These are phyloP conservation scores for Colletotrichum melonis DNA, from an alignment of 2,329 filamentous ascomycete species.

Conservation along the genomic window DNA sequence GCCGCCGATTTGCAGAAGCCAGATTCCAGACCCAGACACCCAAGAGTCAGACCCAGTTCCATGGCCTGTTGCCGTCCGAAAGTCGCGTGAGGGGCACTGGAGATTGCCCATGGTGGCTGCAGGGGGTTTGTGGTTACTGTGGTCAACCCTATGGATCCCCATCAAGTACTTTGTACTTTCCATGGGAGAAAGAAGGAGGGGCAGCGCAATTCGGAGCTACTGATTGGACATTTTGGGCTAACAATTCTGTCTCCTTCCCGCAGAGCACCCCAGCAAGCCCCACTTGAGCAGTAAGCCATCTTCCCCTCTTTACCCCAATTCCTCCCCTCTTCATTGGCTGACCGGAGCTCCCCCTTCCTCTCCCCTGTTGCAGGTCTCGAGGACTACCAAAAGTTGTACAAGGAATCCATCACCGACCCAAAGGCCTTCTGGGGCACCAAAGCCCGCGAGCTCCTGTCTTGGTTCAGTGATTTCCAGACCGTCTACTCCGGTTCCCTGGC, in stretches of 20 bases:
- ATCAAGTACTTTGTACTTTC: no score
- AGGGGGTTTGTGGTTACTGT: not conserved
- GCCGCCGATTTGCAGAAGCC: conserved; percentile 25
- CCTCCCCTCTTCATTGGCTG: conserved; percentile 24
- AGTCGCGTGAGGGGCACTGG: conserved; percentile 35
- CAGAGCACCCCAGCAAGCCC: conserved; percentile 78
- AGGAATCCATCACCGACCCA: conserved; percentile 90
- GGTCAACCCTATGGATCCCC: no score
- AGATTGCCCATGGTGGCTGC: conserved; percentile 1
- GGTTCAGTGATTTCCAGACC: conserved; percentile 92
- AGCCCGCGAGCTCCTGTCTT: conserved; percentile 89
- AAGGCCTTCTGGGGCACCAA: conserved; percentile 89
- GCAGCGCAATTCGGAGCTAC: conserved; percentile 18
- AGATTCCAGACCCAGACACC: conserved; percentile 6
- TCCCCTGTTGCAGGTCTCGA: conserved; percentile 62
- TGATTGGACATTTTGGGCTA: conserved; percentile 39
- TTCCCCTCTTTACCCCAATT: conserved; percentile 35
- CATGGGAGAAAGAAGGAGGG: conserved; percentile 26
- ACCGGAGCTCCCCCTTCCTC: conserved; percentile 28
- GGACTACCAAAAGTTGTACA: conserved; percentile 75
- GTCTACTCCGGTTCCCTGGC: conserved; percentile 81
- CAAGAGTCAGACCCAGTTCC: not conserved
- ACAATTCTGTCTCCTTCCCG: conserved; percentile 46
- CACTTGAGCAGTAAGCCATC: conserved; percentile 69
- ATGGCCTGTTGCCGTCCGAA: conserved; percentile 23